These are phyloP conservation scores for Exophiala phaeomuriformis DNA, from an alignment of 2,329 filamentous ascomycete species.

Conservation along the genomic window DNA sequence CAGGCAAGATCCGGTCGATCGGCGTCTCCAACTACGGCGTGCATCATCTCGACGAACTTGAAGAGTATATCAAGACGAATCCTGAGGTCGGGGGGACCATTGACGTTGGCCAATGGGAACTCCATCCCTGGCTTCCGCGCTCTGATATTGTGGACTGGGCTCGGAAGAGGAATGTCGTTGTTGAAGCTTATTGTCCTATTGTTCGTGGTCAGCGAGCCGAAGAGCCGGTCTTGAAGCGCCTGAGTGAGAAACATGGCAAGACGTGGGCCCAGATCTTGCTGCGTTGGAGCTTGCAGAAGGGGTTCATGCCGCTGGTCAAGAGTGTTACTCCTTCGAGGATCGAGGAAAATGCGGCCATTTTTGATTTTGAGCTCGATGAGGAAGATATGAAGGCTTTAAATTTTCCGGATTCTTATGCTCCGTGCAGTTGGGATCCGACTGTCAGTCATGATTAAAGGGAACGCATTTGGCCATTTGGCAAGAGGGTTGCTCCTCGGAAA, in stretches of 20 bases:
- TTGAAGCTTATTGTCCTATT: conserved; percentile 51
- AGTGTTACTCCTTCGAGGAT: conserved; percentile 55
- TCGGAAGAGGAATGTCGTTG: conserved; percentile 51
- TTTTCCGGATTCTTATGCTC: conserved; percentile 47
- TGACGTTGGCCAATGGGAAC: conserved; percentile 78
- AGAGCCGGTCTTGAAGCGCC: conserved; percentile 45
- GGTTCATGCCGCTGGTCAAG: conserved; percentile 57
- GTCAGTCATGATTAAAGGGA: conserved; percentile 20
- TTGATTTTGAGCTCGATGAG: conserved; percentile 52
- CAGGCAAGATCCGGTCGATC: conserved; percentile 46
- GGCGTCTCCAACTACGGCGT: conserved; percentile 52
- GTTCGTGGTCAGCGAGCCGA: conserved; percentile 43
- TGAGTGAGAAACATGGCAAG: conserved; percentile 53
- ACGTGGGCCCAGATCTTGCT: conserved; percentile 52
- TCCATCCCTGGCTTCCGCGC: conserved; percentile 83
- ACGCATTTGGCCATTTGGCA: no score
- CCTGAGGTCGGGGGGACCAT: conserved; percentile 62
- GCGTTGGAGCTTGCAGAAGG: conserved; percentile 57
- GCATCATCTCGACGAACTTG: conserved; percentile 49
- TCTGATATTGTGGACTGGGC: conserved; percentile 75
- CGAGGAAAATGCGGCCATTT: conserved; percentile 53
- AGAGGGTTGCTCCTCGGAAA: no score
- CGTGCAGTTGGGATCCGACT: conserved; percentile 54
- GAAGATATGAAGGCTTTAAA: conserved; percentile 53
- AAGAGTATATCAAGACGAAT: conserved; percentile 48